Evolutionary conservation across 495 filamentous ascomycete genomes (phyloP).

Genomic region (Aspergillus heteromorphus): DNA sequence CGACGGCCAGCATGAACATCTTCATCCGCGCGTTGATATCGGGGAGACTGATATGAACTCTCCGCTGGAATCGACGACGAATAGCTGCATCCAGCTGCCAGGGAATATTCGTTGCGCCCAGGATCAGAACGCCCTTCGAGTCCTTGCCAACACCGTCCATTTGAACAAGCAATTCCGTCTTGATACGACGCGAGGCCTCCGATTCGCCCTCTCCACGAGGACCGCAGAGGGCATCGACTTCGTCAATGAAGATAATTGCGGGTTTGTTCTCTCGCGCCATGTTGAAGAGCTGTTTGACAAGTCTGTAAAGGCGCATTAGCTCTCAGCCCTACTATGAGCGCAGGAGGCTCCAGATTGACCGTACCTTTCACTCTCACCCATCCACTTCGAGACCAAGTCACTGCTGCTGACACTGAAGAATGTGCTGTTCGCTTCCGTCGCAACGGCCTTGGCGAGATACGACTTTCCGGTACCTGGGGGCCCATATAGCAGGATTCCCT

Average conservation of each 20-base stretch:
- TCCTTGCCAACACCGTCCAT: slow-evolving; percentile 99
- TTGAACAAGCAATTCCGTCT: slow-evolving; percentile 96
- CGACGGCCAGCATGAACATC: slow-evolving; percentile 95
- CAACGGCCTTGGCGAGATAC: slow-evolving; percentile 94
- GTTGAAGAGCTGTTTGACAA: slow-evolving; percentile 95
- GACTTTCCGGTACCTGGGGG: slow-evolving; percentile 96
- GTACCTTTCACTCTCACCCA: slow-evolving; percentile 97
- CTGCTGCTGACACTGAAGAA: slow-evolving; percentile 98
- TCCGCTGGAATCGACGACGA: slow-evolving; percentile 87
- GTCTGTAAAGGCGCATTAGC: slow-evolving; percentile 41
- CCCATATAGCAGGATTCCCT: slow-evolving; percentile 93
- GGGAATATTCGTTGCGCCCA: slow-evolving; percentile 97
- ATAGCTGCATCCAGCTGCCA: slow-evolving; percentile 99
- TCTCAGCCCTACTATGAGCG: neutral
- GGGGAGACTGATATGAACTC: slow-evolving; percentile 91
- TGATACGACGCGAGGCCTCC: slow-evolving; percentile 94
- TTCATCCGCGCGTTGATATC: slow-evolving; percentile 83
- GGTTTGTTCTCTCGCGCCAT: slow-evolving; percentile 99
- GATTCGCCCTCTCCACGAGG: slow-evolving; percentile 96
- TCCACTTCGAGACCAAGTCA: slow-evolving; percentile 97
- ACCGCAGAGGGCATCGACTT: slow-evolving; percentile 95
- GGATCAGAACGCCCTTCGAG: slow-evolving; percentile 85
- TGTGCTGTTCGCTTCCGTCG: slow-evolving; percentile 98
- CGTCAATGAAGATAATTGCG: slow-evolving; percentile 98
- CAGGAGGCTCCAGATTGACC: slow-evolving; percentile 10